phyloP scores from a whole-genome alignment of 2,329 filamentous ascomycete genomes.

The Trichoderma sp. region DNA sequence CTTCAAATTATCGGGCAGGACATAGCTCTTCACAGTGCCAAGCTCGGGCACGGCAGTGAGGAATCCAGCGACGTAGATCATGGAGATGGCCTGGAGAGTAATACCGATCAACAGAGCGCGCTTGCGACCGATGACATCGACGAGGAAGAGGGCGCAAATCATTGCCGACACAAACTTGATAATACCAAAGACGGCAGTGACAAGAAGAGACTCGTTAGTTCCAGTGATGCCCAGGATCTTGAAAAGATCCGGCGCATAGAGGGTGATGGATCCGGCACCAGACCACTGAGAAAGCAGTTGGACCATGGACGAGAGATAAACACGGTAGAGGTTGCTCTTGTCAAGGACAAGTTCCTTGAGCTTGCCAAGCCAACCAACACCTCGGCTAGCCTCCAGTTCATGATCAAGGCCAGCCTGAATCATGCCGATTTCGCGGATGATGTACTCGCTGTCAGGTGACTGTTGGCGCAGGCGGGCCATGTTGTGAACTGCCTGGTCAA shows the following conservation, averaged over 20 bases:
- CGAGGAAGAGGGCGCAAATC: conserved; percentile 73
- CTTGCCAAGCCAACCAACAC: conserved; percentile 63
- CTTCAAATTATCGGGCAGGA: conserved; percentile 50
- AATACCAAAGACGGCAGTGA: conserved; percentile 75
- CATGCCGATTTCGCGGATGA: conserved; percentile 60
- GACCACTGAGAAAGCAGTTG: conserved; percentile 76
- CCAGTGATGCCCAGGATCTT: conserved; percentile 69
- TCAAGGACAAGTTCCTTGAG: conserved; percentile 69
- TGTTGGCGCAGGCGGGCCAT: conserved; percentile 63
- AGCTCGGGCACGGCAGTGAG: conserved; percentile 63
- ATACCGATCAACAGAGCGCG: conserved; percentile 63
- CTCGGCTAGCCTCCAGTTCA: conserved; percentile 70
- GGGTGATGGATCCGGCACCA: conserved; percentile 71
- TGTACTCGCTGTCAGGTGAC: conserved; percentile 59
- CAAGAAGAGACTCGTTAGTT: conserved; percentile 67
- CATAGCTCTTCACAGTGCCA: conserved; percentile 50
- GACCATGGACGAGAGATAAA: conserved; percentile 67
- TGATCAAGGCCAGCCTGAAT: conserved; percentile 68
- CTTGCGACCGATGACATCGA: conserved; percentile 78
- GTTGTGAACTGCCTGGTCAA: conserved; percentile 57
- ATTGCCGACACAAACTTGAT: conserved; percentile 70
- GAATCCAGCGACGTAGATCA: conserved; percentile 64
- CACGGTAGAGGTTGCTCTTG: conserved; percentile 70
- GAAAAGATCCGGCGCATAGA: conserved; percentile 76
- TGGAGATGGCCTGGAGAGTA: conserved; percentile 58